phyloP scores from a whole-genome alignment of 352 stramenopile species.

The Hyaloperonospora brassicae region DNA sequence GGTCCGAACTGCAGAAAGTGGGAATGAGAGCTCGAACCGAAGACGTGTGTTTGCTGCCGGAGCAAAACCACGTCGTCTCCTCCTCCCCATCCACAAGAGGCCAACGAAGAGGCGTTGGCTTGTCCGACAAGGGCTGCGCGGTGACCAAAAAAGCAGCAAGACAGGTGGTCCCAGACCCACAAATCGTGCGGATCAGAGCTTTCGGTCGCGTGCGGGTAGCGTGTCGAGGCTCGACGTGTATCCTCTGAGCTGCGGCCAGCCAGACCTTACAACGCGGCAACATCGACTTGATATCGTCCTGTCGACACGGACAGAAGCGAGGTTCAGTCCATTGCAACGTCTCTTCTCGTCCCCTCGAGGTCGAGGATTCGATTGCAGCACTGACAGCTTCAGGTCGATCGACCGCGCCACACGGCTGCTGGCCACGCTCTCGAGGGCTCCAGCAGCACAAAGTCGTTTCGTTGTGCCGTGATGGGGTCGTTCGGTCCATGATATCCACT shows the following conservation, averaged over 20 bases:
- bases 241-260: not conserved
- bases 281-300: not conserved
- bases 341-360: too few species aligned
- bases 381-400: too few species aligned
- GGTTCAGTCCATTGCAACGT: too few species aligned
- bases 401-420: too few species aligned
- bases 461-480: too few species aligned
- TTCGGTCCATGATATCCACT: too few species aligned
- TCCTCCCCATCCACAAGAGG: slow-evolving; percentile 16
- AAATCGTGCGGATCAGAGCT: slow-evolving; percentile 19
- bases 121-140: slow-evolving; percentile 4
- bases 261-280: slow-evolving; percentile 19
- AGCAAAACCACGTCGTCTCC: not conserved
- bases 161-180: slow-evolving; percentile 12
- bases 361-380: too few species aligned
- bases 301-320: too few species aligned
- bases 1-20: slow-evolving; percentile 24
- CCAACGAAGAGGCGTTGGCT: slow-evolving; percentile 19
- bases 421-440: too few species aligned
- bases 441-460: too few species aligned
- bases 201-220: slow-evolving; percentile 7
- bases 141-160: slow-evolving; percentile 17
- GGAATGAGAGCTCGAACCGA: slow-evolving; percentile 12
- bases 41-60: not conserved
- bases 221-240: slow-evolving; percentile 10